These are phyloP conservation scores for Voacanga thouarsii DNA, from an alignment of 257 asterid species.

Conservation along the genomic window DNA sequence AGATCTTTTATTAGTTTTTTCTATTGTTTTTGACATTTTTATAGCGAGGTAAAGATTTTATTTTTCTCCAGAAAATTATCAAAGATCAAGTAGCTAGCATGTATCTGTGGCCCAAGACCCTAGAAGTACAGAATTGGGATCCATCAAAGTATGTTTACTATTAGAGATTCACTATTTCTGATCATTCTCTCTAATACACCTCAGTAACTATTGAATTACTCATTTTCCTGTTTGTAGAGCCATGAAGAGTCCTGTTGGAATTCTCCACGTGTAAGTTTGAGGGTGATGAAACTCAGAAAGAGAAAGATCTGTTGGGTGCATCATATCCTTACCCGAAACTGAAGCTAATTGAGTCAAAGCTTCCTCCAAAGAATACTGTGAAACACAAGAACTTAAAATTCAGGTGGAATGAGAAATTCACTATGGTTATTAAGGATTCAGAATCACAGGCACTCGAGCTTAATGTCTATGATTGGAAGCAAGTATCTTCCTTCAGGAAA, in stretches of 20 bases:
- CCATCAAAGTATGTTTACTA: conserved; percentile 46
- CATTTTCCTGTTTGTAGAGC: conserved; percentile 53
- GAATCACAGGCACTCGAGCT: conserved; percentile 80
- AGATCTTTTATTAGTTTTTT: background rate
- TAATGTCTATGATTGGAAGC: conserved; percentile 85
- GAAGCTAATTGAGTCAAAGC: conserved; percentile 88
- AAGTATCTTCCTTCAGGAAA: conserved; percentile 42
- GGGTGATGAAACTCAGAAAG: conserved; percentile 77
- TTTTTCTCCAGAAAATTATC: conserved; percentile 64
- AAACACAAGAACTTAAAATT: conserved; percentile 82
- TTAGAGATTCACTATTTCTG: background rate
- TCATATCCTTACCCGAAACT: conserved; percentile 92
- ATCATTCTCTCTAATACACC: conserved; percentile 5
- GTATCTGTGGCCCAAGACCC: conserved; percentile 99
- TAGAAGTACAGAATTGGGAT: conserved; percentile 85
- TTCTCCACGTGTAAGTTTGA: conserved; percentile 81
- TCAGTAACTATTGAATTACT: conserved; percentile 9
- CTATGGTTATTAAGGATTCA: conserved; percentile 77
- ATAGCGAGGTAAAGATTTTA: background rate
- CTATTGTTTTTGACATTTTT: background rate
- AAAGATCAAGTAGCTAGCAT: conserved; percentile 96
- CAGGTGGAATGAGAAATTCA: conserved; percentile 91
- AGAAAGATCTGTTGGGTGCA: conserved; percentile 89
- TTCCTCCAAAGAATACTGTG: conserved; percentile 88
- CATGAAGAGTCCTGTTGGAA: conserved; percentile 93